Evolutionary conservation across 2,329 filamentous ascomycete species (phyloP).

Genomic region (Phaeosphaeriaceae sp.): DNA sequence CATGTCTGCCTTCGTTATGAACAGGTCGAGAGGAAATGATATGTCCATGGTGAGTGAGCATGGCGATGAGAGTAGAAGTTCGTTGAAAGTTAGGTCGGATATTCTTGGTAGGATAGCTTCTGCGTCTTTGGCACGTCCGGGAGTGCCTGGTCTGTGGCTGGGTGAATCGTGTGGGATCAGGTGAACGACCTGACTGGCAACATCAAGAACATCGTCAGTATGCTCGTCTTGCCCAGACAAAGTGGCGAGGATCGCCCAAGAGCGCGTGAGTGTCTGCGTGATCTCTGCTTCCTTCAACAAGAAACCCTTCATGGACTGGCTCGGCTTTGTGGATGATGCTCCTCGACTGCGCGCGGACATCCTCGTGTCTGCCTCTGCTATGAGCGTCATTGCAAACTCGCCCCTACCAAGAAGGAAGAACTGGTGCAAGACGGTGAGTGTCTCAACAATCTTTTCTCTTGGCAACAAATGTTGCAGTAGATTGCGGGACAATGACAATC

Average conservation of each 20-base stretch:
- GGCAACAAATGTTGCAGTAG: conserved; percentile 84
- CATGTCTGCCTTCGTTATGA: conserved; percentile 78
- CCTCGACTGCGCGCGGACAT: conserved; percentile 73
- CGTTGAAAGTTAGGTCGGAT: conserved; percentile 68
- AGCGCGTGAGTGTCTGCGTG: conserved; percentile 74
- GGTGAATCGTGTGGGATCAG: conserved; percentile 65
- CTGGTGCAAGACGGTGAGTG: conserved; percentile 78
- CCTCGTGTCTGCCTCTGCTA: conserved; percentile 82
- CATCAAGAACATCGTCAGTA: conserved; percentile 76
- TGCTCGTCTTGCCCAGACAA: conserved; percentile 79
- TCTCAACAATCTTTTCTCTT: conserved; percentile 75
- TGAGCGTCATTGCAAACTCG: conserved; percentile 88
- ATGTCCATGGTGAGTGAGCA: conserved; percentile 75
- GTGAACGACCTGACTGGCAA: conserved; percentile 78
- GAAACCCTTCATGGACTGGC: conserved; percentile 66
- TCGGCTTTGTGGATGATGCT: conserved; percentile 46
- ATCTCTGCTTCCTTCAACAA: conserved; percentile 88
- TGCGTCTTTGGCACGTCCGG: conserved; percentile 46
- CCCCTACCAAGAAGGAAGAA: conserved; percentile 88
- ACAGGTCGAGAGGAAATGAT: conserved; percentile 82
- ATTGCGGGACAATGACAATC: conserved; percentile 82
- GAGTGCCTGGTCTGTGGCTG: conserved; percentile 47
- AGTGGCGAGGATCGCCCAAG: conserved; percentile 81
- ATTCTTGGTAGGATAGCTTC: conserved; percentile 47
- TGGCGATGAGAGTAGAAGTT: conserved; percentile 81